Evolutionary conservation across 2,329 filamentous ascomycete species (phyloP).

Genomic region (Dactylellina drechsleri): DNA sequence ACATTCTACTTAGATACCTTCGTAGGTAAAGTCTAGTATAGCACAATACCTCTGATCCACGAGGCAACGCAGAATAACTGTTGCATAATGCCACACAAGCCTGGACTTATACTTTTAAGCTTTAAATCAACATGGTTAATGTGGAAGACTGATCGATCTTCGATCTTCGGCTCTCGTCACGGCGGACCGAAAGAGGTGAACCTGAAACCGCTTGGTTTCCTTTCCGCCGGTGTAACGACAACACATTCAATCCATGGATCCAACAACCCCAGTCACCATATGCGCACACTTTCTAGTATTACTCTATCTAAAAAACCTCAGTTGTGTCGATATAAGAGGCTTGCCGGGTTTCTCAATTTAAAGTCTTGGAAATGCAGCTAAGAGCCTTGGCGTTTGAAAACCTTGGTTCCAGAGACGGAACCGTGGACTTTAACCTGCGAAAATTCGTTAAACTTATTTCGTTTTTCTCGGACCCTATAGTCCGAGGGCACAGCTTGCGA

Average conservation of each 20-base stretch:
- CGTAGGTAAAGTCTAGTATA: too few relatives aligned
- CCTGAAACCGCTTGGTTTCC: conserved; percentile 6
- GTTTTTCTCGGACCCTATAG: conserved; percentile 24
- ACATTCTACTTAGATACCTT: too few relatives aligned
- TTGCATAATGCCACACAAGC: too few relatives aligned
- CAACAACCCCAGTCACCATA: background rate
- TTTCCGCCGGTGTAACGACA: conserved; percentile 17
- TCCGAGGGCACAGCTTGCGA: too few relatives aligned
- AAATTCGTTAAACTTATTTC: background rate
- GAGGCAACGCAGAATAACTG: too few relatives aligned
- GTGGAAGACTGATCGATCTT: background rate
- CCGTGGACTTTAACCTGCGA: conserved; percentile 3
- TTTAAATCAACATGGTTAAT: background rate
- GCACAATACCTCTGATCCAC: too few relatives aligned
- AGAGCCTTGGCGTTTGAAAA: too few relatives aligned
- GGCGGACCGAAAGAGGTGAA: conserved; percentile 31
- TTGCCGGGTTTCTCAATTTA: conserved; percentile 6
- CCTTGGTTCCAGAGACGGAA: conserved; percentile 1
- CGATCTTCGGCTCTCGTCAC: conserved; percentile 42
- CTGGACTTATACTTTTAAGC: too few relatives aligned
- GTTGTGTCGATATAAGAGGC: background rate
- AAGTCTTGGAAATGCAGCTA: background rate
- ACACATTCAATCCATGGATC: conserved; percentile 4
- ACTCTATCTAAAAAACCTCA: too few relatives aligned
- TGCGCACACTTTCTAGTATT: too few relatives aligned